These are phyloP conservation scores for Albugo laibachii DNA, from an alignment of 352 stramenopile genomes.

Conservation along the genomic window DNA sequence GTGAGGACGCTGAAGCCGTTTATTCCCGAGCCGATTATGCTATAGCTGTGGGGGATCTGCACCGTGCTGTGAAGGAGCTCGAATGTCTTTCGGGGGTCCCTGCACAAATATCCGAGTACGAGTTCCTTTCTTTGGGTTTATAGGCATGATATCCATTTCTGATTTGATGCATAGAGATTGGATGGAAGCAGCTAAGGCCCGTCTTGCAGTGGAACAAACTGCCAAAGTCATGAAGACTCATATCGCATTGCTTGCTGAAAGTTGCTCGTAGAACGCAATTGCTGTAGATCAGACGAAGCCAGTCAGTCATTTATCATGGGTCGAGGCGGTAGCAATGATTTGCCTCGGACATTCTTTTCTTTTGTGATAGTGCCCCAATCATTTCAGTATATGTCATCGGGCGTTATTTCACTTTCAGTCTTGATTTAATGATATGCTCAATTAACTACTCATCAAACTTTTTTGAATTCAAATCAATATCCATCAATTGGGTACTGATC, in stretches of 20 bases:
- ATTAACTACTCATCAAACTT: too few species aligned
- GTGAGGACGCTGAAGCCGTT: slow-evolving; percentile 42
- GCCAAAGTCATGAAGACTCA: slow-evolving; percentile 71
- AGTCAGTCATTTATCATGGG: too few species aligned
- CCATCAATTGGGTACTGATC: too few species aligned
- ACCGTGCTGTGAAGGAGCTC: slow-evolving; percentile 46
- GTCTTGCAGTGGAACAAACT: slow-evolving; percentile 62
- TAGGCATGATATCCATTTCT: background rate
- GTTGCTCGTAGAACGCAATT: slow-evolving; percentile 31
- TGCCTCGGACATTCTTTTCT: too few species aligned
- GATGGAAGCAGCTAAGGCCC: slow-evolving; percentile 46
- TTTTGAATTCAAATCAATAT: too few species aligned
- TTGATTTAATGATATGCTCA: too few species aligned
- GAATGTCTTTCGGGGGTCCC: slow-evolving; percentile 41
- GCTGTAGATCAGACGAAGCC: too few species aligned
- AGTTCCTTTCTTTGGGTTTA: background rate
- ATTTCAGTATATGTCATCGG: too few species aligned
- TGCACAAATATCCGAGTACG: slow-evolving; percentile 36
- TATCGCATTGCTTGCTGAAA: slow-evolving; percentile 55
- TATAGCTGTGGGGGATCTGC: slow-evolving; percentile 60
- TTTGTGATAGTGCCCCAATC: too few species aligned
- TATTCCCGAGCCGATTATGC: slow-evolving; percentile 68
- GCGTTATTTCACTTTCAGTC: too few species aligned
- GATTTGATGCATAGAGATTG: slow-evolving; percentile 21
- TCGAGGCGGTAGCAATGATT: too few species aligned